A percentile compares a stretch with the other conserved stretches of the same genome.
These are phyloP conservation scores for Tolypocladium inflatum DNA, from an alignment of 2,329 filamentous ascomycete genomes.

Conservation along the genomic window DNA sequence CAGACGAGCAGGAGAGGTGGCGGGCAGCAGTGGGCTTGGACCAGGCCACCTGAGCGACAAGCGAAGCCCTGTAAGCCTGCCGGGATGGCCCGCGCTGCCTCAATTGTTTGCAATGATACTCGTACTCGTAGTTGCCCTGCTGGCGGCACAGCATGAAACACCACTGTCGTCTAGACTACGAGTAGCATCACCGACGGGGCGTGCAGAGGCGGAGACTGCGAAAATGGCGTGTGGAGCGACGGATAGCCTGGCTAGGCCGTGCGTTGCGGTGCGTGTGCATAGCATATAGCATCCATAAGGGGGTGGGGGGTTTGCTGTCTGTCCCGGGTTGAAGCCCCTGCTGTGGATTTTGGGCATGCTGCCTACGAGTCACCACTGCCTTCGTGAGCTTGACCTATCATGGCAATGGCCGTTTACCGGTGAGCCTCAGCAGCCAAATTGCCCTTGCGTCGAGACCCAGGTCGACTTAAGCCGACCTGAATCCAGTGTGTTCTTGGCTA, in stretches of 20 bases:
- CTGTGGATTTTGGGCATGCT: background rate
- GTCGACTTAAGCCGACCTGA: background rate
- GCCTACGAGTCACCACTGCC: background rate
- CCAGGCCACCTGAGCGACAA: background rate
- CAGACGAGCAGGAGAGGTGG: background rate
- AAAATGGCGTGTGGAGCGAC: background rate
- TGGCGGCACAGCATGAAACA: background rate
- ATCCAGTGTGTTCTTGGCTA: background rate
- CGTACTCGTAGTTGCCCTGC: background rate
- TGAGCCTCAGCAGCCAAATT: background rate
- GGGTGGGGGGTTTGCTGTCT: background rate
- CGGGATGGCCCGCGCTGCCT: background rate
- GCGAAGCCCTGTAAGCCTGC: background rate
- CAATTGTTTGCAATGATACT: background rate
- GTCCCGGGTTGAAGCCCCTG: background rate
- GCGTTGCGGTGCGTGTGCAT: background rate
- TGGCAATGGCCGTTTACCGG: background rate
- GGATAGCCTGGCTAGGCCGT: background rate
- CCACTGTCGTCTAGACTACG: background rate
- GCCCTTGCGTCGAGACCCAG: background rate
- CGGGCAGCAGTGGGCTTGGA: background rate
- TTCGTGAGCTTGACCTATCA: background rate
- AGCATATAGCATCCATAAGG: background rate
- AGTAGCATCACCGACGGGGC: background rate
- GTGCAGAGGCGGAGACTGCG: background rate